Base-by-base conservation (phyloP, 1,284 basidiomycete genomes). In the Hypsizygus ulmarius region DNA sequence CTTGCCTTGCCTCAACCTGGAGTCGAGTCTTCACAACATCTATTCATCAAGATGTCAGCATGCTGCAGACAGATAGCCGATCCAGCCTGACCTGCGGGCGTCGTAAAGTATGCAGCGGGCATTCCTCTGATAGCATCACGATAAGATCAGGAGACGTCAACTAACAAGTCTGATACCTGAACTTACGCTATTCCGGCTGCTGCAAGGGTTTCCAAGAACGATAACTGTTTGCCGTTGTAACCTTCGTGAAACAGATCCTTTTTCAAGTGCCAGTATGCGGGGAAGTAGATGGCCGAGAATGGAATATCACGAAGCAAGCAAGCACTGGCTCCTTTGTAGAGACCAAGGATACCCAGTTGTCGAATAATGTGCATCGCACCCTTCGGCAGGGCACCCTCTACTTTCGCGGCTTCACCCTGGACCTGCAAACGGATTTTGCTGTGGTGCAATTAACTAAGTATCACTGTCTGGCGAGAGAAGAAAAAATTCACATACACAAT, bases 1-100 rank as follows among this genome's bases (percentile, higher is more conserved):
- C 97, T 59, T 90, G 88, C 54, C 88, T 81, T 29, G 93, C 89
- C 68, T 99, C 97, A n/a, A 93, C 87, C 67, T 99, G 97, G 55
- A 99, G 74, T 48, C 96, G 85, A n/a, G 96, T 99, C 80, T 99
- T 99, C 67, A 98, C 92, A 51, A 99, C 97, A 68, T 99, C 96
- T 84, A 27, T 59, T 27, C 48, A 45, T 49, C 41, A 56, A 71
- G 27, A 44, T 51, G 39, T 62, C 35, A 59, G 45, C 38, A 33
- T 63, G 60, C 36, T 58, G 64, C 43, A 18, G 19, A 12, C 52
- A 48, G 28, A 41, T 33, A 45, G 29, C 16, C 21, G 33, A 50
- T 38, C 49, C 12, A 43, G 37, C 37, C 72, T 60, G 57, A 89
- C 88, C 88, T 59, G 87, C 88, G 25, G 89, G 90, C 6, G 89